Evolutionary conservation across 1,284 basidiomycete species (phyloP).

Genomic region (Tylopilus sp.): DNA sequence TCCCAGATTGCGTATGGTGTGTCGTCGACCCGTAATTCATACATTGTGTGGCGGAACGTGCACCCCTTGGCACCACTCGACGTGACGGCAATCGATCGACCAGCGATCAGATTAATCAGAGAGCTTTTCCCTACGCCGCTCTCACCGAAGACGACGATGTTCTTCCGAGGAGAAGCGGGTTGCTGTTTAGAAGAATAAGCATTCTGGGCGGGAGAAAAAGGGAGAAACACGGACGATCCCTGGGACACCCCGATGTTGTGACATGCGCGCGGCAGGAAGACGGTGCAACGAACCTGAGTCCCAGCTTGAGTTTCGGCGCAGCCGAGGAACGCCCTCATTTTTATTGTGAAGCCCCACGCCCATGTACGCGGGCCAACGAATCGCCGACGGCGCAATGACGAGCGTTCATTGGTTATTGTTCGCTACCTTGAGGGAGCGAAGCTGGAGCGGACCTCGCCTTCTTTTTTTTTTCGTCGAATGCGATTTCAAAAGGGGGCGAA

Average conservation of each 20-base stretch:
- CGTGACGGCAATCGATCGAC: slow-evolving; percentile 30
- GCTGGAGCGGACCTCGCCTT: not conserved
- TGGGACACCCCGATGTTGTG: slow-evolving; percentile 16
- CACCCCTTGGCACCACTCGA: slow-evolving; percentile 29
- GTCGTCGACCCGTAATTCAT: slow-evolving; percentile 27
- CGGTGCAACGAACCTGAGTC: slow-evolving; percentile 8
- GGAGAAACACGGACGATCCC: slow-evolving; percentile 11
- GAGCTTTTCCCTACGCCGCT: slow-evolving; percentile 31
- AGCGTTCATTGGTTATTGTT: slow-evolving; percentile 4
- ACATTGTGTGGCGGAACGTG: slow-evolving; percentile 29
- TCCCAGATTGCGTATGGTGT: slow-evolving; percentile 28
- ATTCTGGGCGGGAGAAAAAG: not conserved
- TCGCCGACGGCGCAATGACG: slow-evolving; percentile 19
- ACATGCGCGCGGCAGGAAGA: slow-evolving; percentile 21
- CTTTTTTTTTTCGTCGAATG: not conserved
- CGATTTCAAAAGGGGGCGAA: slow-evolving; percentile 8
- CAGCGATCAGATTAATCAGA: slow-evolving; percentile 31
- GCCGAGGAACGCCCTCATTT: slow-evolving; percentile 14
- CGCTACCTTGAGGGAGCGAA: not conserved
- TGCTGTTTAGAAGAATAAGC: slow-evolving; percentile 10
- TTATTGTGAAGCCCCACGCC: slow-evolving; percentile 17
- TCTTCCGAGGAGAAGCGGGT: slow-evolving; percentile 13
- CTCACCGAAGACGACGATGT: slow-evolving; percentile 31
- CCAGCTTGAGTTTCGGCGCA: slow-evolving; percentile 7
- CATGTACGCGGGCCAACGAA: slow-evolving; percentile 12